phyloP scores from a whole-genome alignment of 108 stramenopile species.

The Epithemia pelagica region DNA sequence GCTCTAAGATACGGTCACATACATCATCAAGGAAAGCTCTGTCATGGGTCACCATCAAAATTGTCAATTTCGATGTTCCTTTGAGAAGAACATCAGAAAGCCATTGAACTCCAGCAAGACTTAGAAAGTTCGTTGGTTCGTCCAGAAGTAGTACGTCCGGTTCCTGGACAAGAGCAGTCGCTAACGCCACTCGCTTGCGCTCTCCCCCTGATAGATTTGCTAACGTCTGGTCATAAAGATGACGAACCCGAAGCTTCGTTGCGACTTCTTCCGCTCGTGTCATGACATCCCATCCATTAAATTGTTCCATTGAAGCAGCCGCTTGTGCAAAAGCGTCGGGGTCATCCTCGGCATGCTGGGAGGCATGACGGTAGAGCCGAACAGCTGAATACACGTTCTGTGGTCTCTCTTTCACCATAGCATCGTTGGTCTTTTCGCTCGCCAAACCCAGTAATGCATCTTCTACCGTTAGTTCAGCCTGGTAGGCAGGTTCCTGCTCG shows the following conservation, averaged over 20 bases:
- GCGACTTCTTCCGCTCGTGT: slow-evolving; percentile 79
- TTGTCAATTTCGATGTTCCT: slow-evolving; percentile 65
- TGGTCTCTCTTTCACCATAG: background rate
- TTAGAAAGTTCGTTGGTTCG: slow-evolving; percentile 93
- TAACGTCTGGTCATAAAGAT: slow-evolving; percentile 55
- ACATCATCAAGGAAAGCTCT: slow-evolving; percentile 92
- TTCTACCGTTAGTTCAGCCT: slow-evolving; percentile 49
- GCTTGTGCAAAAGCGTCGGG: slow-evolving; percentile 59
- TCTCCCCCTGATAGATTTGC: slow-evolving; percentile 69
- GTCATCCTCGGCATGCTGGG: slow-evolving; percentile 33
- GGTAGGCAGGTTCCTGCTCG: slow-evolving; percentile 67
- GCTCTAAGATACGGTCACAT: slow-evolving; percentile 65
- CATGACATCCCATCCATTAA: slow-evolving; percentile 62
- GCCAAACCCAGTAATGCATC: slow-evolving; percentile 67
- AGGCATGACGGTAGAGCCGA: slow-evolving; percentile 49
- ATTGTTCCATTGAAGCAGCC: slow-evolving; percentile 59
- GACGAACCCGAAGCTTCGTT: slow-evolving; percentile 53
- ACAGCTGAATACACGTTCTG: slow-evolving; percentile 52
- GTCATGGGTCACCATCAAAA: slow-evolving; percentile 95
- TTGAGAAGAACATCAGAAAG: slow-evolving; percentile 71
- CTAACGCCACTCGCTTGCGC: slow-evolving; percentile 77
- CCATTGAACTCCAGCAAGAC: slow-evolving; percentile 92
- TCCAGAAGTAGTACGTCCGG: slow-evolving; percentile 76
- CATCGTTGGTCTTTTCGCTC: background rate
- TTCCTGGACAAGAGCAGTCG: slow-evolving; percentile 69